These are phyloP conservation scores for Cercospora nicotianae DNA, from an alignment of 2,329 filamentous ascomycete genomes.

Conservation along the genomic window DNA sequence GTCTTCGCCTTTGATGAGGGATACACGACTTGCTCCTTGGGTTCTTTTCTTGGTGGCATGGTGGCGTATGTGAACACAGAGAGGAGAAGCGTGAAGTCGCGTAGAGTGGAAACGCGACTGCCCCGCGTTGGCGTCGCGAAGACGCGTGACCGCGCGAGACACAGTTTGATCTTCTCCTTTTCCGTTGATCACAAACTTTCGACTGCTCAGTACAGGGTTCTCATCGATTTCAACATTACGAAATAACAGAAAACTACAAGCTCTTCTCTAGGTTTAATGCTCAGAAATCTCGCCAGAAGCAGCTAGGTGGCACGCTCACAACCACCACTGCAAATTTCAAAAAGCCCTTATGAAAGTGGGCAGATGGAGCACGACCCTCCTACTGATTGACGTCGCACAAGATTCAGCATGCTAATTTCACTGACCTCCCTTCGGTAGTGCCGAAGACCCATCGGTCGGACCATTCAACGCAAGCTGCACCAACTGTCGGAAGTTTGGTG, in stretches of 20 bases:
- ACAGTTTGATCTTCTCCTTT: no score
- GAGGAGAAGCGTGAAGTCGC: not conserved
- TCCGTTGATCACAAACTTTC: not conserved
- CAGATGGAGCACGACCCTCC: not conserved
- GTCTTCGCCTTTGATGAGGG: constrained; percentile 37
- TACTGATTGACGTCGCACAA: not conserved
- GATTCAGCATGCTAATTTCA: not conserved
- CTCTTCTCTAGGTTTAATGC: not conserved
- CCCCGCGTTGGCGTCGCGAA: not conserved
- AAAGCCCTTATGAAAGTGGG: not conserved
- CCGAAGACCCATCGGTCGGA: not conserved
- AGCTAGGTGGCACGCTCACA: not conserved
- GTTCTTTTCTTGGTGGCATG: constrained; percentile 36
- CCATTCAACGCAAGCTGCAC: not conserved
- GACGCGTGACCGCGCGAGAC: not conserved
- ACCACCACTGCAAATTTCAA: not conserved
- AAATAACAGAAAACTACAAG: not conserved
- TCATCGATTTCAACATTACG: not conserved
- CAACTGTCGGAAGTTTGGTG: constrained; percentile 27
- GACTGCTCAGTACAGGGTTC: not conserved
- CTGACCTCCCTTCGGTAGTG: not conserved
- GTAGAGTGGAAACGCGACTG: not conserved
- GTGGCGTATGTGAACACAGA: not conserved
- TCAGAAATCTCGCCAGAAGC: not conserved
- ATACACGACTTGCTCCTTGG: constrained; percentile 38